Conservation (phyloP, 164 flowering plant genomes). For the Nymphaea colorata region DNA sequence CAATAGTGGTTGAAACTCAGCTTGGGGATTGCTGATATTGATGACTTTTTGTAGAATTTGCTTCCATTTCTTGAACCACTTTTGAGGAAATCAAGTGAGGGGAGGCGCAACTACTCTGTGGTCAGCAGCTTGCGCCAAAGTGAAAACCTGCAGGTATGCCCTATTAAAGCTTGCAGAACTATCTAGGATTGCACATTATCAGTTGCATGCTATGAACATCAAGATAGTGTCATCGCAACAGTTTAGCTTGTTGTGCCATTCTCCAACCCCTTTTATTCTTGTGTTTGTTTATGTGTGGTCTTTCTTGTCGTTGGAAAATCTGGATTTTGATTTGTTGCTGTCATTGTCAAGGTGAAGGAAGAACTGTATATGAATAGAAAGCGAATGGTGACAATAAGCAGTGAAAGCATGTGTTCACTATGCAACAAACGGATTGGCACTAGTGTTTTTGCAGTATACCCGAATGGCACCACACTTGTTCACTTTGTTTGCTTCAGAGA, state of each 20-base stretch:
- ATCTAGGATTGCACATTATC: too few relatives aligned
- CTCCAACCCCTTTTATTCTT: not conserved
- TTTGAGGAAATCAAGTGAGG: slow-evolving; percentile 81
- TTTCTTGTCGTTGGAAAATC: too few relatives aligned
- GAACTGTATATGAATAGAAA: slow-evolving; percentile 69
- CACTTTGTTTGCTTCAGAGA: slow-evolving; percentile 97
- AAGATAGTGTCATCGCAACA: not conserved
- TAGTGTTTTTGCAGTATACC: slow-evolving; percentile 95
- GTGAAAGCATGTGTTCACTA: slow-evolving; percentile 84
- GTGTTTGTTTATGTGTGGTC: too few relatives aligned
- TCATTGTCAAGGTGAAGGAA: slow-evolving; percentile 64
- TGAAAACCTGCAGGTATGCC: slow-evolving; percentile 84
- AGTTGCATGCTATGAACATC: not conserved
- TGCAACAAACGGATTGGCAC: slow-evolving; percentile 91
- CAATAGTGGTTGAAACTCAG: too few relatives aligned
- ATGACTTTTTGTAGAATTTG: slow-evolving; percentile 42
- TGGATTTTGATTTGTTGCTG: too few relatives aligned
- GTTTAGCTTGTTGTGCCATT: not conserved
- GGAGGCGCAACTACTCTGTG: slow-evolving; percentile 70
- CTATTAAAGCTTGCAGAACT: not conserved
- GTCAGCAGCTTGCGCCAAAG: slow-evolving; percentile 79
- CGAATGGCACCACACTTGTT: slow-evolving; percentile 81
- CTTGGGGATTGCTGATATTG: not conserved
- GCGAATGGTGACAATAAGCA: slow-evolving; percentile 54
- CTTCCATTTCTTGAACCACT: slow-evolving; percentile 97